Percentiles rank a stretch among this genome's conserved stretches.
phyloP scores from a whole-genome alignment of 495 filamentous ascomycete genomes.

The Arthonia radiata region DNA sequence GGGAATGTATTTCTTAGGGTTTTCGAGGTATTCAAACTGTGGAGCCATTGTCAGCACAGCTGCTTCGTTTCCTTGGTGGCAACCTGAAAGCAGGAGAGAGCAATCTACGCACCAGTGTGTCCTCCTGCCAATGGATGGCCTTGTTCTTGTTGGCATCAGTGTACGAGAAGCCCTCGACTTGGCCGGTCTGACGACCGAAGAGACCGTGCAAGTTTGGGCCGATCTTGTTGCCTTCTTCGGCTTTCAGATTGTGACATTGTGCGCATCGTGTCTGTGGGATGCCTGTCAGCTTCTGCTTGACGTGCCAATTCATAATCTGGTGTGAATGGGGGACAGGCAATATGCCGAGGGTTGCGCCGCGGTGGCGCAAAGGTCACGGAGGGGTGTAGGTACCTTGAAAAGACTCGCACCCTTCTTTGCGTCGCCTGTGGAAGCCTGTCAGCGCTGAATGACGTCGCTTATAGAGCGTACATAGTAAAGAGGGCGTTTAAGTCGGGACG shows the following conservation, averaged over 20 bases:
- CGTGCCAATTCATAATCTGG: conserved; percentile 5
- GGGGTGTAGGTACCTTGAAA: conserved; percentile 44
- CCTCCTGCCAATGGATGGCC: conserved; percentile 68
- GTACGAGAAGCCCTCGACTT: conserved; percentile 82
- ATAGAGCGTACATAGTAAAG: too few relatives aligned
- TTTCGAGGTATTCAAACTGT: conserved; percentile 71
- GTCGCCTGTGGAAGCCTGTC: conserved; percentile 40
- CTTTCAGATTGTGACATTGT: conserved; percentile 90
- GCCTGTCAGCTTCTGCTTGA: neutral
- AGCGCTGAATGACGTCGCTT: neutral
- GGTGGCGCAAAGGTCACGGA: neutral
- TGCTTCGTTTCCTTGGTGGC: neutral
- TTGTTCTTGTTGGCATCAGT: conserved; percentile 99
- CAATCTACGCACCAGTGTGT: conserved; percentile 42
- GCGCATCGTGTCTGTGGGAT: conserved; percentile 59
- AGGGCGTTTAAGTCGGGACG: neutral
- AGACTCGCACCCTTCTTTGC: conserved; percentile 92
- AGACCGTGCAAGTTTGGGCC: conserved; percentile 93
- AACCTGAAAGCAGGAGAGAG: too few relatives aligned
- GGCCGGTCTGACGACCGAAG: conserved; percentile 85
- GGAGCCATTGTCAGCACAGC: conserved; percentile 8
- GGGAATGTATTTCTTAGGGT: conserved; percentile 91
- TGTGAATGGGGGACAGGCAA: neutral
- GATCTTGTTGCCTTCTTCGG: conserved; percentile 80
- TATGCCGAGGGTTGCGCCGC: neutral